Conservation (phyloP, 169 alveolate species). For the Babesia sp. region DNA sequence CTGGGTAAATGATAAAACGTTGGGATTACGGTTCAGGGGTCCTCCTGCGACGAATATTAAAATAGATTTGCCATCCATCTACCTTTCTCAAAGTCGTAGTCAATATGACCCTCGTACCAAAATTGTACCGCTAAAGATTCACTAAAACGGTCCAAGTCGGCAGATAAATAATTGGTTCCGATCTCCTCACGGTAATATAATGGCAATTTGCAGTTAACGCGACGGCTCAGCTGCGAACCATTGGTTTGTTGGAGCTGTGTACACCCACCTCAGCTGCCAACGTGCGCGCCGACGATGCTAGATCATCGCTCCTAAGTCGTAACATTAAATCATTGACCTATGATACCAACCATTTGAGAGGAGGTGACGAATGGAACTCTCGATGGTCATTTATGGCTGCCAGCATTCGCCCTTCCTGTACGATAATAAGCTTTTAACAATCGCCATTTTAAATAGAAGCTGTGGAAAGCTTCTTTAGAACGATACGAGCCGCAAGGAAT, state of each 20-base stretch:
- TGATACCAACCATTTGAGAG: conserved; percentile 42
- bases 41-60: conserved; percentile 22
- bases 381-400: conserved; percentile 58
- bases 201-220: conserved; percentile 45
- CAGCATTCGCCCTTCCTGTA: conserved; percentile 48
- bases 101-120: conserved; percentile 67
- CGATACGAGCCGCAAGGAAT: no score
- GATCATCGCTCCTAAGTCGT: conserved; percentile 7
- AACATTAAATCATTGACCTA: not conserved
- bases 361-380: conserved; percentile 45
- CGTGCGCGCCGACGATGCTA: conserved; percentile 4
- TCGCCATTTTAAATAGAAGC: no score
- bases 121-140: conserved; percentile 51
- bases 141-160: conserved; percentile 9
- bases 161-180: conserved; percentile 59
- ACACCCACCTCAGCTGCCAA: conserved; percentile 13
- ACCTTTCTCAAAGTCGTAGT: conserved; percentile 64
- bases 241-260: not conserved
- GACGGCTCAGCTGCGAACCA: conserved; percentile 9
- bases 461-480: no score
- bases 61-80: not conserved
- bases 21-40: conserved; percentile 54
- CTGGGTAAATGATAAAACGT: conserved; percentile 62
- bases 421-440: no score
- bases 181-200: conserved; percentile 50